Evolutionary conservation across 2,329 filamentous ascomycete genomes (phyloP).

Genomic region (Aspergillus aculeatinus): DNA sequence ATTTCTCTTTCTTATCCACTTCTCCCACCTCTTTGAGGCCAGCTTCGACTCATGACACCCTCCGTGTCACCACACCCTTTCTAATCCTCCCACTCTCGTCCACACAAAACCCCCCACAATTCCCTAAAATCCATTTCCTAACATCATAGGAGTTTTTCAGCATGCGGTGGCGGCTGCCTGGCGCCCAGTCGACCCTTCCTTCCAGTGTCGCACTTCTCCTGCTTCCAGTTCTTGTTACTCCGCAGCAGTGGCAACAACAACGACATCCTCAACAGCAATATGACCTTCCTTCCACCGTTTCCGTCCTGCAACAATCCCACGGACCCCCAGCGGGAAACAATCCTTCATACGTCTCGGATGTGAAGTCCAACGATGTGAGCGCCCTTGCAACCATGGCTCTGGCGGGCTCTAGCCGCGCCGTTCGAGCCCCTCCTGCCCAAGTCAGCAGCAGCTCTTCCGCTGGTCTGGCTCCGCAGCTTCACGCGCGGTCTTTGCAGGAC

Average conservation of each 20-base stretch:
- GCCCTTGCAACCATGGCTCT: conserved; percentile 97
- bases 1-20: background rate
- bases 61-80: conserved; percentile 2
- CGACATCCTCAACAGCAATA: conserved; percentile 24
- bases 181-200: conserved; percentile 55
- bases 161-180: conserved; percentile 66
- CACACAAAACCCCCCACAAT: background rate
- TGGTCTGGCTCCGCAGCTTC: conserved; percentile 76
- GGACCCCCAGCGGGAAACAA: conserved; percentile 22
- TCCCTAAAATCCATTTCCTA: background rate
- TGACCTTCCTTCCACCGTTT: conserved; percentile 30
- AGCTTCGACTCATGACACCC: conserved; percentile 12
- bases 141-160: conserved; percentile 41
- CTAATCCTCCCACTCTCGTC: background rate
- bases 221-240: conserved; percentile 61
- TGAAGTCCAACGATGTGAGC: conserved; percentile 70
- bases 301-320: conserved; percentile 27
- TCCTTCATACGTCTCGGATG: conserved; percentile 28
- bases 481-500: conserved; percentile 96
- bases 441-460: conserved; percentile 61
- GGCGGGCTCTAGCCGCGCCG: conserved; percentile 70
- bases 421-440: conserved; percentile 88
- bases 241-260: conserved; percentile 58
- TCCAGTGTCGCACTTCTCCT: conserved; percentile 60
- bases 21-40: conserved; percentile 5